Evolutionary conservation across 306 rosid species (phyloP).

Genomic region (Dicorynia guianensis): DNA sequence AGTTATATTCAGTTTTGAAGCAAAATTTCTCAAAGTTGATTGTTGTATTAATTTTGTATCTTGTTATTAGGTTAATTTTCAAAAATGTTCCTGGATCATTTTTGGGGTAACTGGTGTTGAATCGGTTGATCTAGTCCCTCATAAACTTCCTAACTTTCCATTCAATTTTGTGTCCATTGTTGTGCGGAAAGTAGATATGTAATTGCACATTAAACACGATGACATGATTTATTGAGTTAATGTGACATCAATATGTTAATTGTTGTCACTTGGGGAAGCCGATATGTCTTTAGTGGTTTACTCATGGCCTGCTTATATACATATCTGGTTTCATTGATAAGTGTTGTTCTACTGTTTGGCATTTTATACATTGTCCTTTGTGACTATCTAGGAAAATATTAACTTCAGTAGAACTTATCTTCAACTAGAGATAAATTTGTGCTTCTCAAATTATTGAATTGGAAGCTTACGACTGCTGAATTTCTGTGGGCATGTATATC

Average conservation of each 20-base stretch:
- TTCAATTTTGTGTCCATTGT: background rate
- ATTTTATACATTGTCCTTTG: slow-evolving; percentile 22
- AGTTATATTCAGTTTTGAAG: slow-evolving; percentile 26
- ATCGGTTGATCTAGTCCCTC: slow-evolving; percentile 13
- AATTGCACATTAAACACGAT: background rate
- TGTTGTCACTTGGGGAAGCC: background rate
- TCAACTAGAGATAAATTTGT: slow-evolving; percentile 32
- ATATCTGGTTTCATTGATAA: background rate
- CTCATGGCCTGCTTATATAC: background rate
- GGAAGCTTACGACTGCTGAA: background rate
- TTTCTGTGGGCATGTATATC: slow-evolving; percentile 29
- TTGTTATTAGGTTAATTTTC: background rate
- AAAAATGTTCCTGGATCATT: no score
- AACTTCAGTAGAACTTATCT: background rate
- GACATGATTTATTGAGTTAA: background rate
- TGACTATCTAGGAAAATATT: background rate
- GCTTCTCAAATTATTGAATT: slow-evolving; percentile 8
- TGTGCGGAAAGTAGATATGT: background rate
- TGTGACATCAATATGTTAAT: no score
- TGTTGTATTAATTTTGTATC: background rate
- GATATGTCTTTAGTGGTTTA: background rate
- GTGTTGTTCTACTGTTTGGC: slow-evolving; percentile 17
- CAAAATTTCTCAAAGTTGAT: background rate
- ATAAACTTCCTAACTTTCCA: background rate
- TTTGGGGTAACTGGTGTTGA: no score